Percentiles rank a stretch among this genome's conserved stretches.
Conservation (phyloP, 2,329 filamentous ascomycete genomes). For the Eutypella sp. region DNA sequence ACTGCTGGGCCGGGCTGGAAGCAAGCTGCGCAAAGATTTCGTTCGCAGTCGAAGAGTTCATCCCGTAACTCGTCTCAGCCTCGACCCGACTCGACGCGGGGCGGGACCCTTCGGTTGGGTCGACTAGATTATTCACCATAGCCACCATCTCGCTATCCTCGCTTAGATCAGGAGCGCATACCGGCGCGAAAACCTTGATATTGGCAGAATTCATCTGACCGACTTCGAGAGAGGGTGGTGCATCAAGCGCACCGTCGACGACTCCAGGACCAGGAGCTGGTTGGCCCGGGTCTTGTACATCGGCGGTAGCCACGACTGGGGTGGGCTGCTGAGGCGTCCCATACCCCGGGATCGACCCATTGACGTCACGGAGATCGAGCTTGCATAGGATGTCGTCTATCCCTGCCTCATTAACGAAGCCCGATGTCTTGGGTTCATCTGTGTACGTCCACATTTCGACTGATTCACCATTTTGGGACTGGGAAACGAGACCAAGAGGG, state of each 20-base stretch:
- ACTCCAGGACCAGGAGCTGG: constrained; percentile 1
- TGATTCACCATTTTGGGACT: constrained; percentile 11
- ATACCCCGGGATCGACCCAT: constrained; percentile 6
- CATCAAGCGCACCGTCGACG: not conserved
- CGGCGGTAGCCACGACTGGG: not conserved
- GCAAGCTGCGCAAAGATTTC: constrained; percentile 42
- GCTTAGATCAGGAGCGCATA: constrained; percentile 19
- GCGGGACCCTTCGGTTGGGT: constrained; percentile 21
- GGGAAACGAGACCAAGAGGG: constrained; percentile 29
- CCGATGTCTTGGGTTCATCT: constrained; percentile 11
- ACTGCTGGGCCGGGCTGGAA: constrained; percentile 27
- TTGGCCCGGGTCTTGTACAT: not conserved
- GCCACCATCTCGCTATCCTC: constrained; percentile 38
- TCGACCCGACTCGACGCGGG: constrained; percentile 22
- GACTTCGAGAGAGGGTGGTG: not conserved
- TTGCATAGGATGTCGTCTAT: constrained; percentile 19
- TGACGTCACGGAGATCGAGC: constrained; percentile 14
- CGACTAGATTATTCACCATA: constrained; percentile 33
- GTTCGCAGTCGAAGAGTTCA: constrained; percentile 48
- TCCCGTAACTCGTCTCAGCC: constrained; percentile 48
- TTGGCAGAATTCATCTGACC: constrained; percentile 13
- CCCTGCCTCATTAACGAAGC: constrained; percentile 13
- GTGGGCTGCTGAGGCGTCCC: constrained; percentile 2
- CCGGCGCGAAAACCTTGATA: constrained; percentile 6
- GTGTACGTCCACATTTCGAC: constrained; percentile 22